Evolutionary conservation across 108 stramenopile genomes (phyloP), one percentile per base, ranked within the genome.

Genomic region (Epipyxis sp.): DNA sequence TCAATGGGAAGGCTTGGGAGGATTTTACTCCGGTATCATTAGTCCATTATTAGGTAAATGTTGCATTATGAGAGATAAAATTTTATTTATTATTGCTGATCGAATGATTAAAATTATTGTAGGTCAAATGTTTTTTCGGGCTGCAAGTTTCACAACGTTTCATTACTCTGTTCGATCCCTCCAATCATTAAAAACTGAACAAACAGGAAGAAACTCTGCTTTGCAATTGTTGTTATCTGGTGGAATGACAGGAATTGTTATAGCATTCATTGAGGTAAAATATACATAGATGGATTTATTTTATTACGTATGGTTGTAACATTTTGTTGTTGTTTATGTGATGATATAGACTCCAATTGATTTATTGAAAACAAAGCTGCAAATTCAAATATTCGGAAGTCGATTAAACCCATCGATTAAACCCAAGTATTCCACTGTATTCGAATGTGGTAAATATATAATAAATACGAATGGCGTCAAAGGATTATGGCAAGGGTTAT

Each of bases 121-220:
- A 65, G 61, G 61, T 35, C 61, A 65, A 65, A 65, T 65, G 61
- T 25, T 65, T 25, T 65, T 65, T 10, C 61, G 61, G 34, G 61
- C 61, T 6, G 34, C 34, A 10, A 65, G 61, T 32, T 65, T 65
- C 34, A 65, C 61, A 6, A 65, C 13, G 30, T 65, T 65, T 25
- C 61, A 65, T 65, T 20, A 50, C 6, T 50, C 46, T 20, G 46
- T 50, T 20, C 6, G 20, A 50, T 20, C 20, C 54, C 16, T 25
- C 54, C 16, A 16, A 16, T 20, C 20, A 16, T 13, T 35, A 32
- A 16, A 65, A 65, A 35, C 61, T 29, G 35, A 65, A 32, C 30
- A 32, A 16, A 13, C 20, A 20, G 46, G 20, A 20, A 65, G 34
- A 37, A 3, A 16, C 3, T 32, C 61, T 29, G 61, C 61, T 25